phyloP scores from a whole-genome alignment of 257 asterid species.

The Linderniella brevidens region DNA sequence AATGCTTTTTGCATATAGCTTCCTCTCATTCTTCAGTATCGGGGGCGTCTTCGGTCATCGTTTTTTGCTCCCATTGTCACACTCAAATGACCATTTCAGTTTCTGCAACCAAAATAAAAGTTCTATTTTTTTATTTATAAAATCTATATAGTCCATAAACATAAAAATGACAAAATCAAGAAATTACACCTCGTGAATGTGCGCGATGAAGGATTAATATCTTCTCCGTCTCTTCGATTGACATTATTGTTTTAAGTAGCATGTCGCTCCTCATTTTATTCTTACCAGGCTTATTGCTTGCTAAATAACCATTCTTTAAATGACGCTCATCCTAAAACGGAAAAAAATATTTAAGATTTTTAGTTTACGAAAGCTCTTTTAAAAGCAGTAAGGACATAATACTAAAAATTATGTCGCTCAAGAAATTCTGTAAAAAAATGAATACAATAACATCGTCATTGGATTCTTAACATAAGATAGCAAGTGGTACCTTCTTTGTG shows the following conservation, averaged over 20 bases:
- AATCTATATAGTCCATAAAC: conserved; percentile 3
- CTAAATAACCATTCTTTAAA: conserved; percentile 14
- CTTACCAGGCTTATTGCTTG: conserved; percentile 14
- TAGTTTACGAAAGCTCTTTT: no score
- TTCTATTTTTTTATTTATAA: no score
- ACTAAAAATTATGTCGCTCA: no score
- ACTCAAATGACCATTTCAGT: conserved; percentile 71
- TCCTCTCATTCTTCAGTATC: conserved; percentile 27
- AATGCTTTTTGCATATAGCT: conserved; percentile 55
- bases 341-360: no score
- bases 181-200: conserved; percentile 70
- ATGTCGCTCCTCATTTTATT: conserved; percentile 69
- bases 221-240: conserved; percentile 43
- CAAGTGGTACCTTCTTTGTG: no score
- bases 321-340: no score
- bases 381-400: no score
- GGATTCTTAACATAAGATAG: no score
- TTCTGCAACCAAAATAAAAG: conserved; percentile 23
- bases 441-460: no score
- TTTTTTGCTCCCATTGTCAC: conserved; percentile 49
- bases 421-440: no score
- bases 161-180: conserved; percentile 2
- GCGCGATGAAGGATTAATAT: conserved; percentile 50
- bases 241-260: conserved; percentile 65
- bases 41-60: conserved; percentile 53